A percentile compares a stretch with the other conserved stretches of the same genome.
These are phyloP conservation scores for Sporisorium exsertum DNA, from an alignment of 1,284 basidiomycete species.

Conservation along the genomic window DNA sequence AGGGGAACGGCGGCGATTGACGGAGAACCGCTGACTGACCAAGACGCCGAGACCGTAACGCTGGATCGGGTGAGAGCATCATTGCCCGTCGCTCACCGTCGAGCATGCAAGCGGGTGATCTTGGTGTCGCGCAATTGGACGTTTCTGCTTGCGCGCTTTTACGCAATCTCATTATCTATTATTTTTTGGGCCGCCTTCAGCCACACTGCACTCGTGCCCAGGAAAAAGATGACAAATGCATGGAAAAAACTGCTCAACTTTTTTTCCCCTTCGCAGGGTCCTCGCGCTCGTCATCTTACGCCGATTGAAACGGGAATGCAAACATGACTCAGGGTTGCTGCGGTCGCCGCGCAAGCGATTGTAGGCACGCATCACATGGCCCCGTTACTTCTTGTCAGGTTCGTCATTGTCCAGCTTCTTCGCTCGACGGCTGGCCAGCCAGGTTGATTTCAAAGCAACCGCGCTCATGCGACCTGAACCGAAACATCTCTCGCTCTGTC, in stretches of 20 bases:
- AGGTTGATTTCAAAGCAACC: background rate
- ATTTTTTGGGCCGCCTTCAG: background rate
- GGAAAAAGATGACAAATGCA: background rate
- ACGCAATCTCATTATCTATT: background rate
- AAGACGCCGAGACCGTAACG: background rate
- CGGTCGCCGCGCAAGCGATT: background rate
- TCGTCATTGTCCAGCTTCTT: background rate
- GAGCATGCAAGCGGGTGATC: no score
- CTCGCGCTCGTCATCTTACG: background rate
- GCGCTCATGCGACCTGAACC: no score
- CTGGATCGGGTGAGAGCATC: background rate
- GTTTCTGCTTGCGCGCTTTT: background rate
- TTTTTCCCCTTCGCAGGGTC: conserved; percentile 17
- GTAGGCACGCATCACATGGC: background rate
- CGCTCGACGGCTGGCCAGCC: no score
- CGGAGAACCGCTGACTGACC: background rate
- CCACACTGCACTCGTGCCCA: background rate
- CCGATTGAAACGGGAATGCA: conserved; percentile 20
- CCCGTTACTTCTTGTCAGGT: background rate
- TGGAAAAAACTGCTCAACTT: no score
- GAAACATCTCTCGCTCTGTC: no score
- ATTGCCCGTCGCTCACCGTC: background rate
- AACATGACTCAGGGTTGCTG: conserved; percentile 22
- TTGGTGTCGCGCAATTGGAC: no score
- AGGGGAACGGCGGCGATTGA: background rate